Conservation (phyloP, 1,284 basidiomycete genomes). For the Trichosporon sp. region DNA sequence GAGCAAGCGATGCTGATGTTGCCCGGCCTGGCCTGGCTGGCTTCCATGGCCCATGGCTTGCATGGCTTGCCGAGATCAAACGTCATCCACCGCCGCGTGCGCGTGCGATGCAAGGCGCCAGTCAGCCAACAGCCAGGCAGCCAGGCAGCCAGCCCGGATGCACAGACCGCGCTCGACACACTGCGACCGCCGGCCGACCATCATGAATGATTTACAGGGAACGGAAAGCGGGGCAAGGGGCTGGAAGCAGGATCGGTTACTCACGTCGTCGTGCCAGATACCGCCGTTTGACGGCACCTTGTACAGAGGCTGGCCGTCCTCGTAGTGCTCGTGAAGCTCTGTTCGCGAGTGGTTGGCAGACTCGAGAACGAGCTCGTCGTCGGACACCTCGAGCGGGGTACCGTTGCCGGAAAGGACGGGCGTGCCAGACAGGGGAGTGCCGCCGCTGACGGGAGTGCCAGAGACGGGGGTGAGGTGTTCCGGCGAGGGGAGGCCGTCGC, state of each 20-base stretch:
- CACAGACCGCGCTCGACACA: neutral
- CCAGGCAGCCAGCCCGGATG: neutral
- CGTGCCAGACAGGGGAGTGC: slow-evolving; percentile 18
- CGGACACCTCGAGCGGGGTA: slow-evolving; percentile 17
- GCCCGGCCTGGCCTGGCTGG: neutral
- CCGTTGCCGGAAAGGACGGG: slow-evolving; percentile 16
- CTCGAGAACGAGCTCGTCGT: slow-evolving; percentile 16
- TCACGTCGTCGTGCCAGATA: slow-evolving; percentile 42
- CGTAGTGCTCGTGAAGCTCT: slow-evolving; percentile 14
- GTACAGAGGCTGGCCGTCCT: slow-evolving; percentile 18
- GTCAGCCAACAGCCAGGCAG: neutral
- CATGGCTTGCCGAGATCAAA: too few relatives aligned
- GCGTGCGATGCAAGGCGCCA: too few relatives aligned
- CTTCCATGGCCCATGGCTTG: too few relatives aligned
- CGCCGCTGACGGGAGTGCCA: slow-evolving; percentile 24
- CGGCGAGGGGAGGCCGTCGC: slow-evolving; percentile 44
- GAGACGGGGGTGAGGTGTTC: slow-evolving; percentile 42
- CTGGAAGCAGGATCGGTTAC: slow-evolving; percentile 11
- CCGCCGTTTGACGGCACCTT: slow-evolving; percentile 40
- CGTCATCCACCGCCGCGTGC: neutral
- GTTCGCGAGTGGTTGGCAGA: slow-evolving; percentile 17
- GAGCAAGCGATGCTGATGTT: neutral
- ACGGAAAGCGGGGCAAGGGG: neutral
- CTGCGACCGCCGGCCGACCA: neutral
- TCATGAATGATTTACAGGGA: neutral